Percentiles rank a stretch among this genome's conserved stretches.
These are phyloP conservation scores for Kodamaea hsintzibuensis DNA, from an alignment of 805 yeast genomes.

Conservation along the genomic window DNA sequence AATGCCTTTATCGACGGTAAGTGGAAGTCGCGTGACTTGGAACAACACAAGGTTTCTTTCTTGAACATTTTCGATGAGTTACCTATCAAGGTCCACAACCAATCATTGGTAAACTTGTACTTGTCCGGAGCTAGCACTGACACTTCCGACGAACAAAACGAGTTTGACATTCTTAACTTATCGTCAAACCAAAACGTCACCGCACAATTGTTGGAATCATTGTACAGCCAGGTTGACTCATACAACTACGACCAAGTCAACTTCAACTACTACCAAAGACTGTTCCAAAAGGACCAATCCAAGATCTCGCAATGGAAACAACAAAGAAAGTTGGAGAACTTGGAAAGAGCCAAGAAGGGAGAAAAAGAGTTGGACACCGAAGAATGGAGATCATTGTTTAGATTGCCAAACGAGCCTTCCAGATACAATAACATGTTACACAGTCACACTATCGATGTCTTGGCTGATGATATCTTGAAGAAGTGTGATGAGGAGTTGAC, in stretches of 20 bases:
- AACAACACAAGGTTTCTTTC: conserved; percentile 58
- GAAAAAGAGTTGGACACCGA: conserved; percentile 55
- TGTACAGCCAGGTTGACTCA: conserved; percentile 70
- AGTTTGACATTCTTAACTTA: conserved; percentile 41
- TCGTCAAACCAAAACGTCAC: conserved; percentile 45
- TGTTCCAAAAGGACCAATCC: conserved; percentile 64
- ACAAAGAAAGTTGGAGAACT: conserved; percentile 65
- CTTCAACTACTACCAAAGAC: conserved; percentile 81
- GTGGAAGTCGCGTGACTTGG: conserved; percentile 66
- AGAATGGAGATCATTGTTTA: conserved; percentile 64
- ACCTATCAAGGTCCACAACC: conserved; percentile 64
- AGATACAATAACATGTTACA: conserved; percentile 70
- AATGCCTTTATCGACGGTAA: conserved; percentile 55
- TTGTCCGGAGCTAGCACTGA: conserved; percentile 33
- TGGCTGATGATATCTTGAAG: conserved; percentile 70
- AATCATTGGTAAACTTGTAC: conserved; percentile 61
- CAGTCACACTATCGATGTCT: conserved; percentile 66
- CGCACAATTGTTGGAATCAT: conserved; percentile 55
- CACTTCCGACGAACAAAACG: conserved; percentile 19
- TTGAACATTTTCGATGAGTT: conserved; percentile 72
- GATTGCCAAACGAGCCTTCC: conserved; percentile 72
- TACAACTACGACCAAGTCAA: conserved; percentile 77
- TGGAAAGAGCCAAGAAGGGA: conserved; percentile 56
- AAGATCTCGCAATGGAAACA: conserved; percentile 76
- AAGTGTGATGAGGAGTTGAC: conserved; percentile 66